Evolutionary conservation across 257 asterid genomes (phyloP).

Genomic region (Forsythia suspensa): DNA sequence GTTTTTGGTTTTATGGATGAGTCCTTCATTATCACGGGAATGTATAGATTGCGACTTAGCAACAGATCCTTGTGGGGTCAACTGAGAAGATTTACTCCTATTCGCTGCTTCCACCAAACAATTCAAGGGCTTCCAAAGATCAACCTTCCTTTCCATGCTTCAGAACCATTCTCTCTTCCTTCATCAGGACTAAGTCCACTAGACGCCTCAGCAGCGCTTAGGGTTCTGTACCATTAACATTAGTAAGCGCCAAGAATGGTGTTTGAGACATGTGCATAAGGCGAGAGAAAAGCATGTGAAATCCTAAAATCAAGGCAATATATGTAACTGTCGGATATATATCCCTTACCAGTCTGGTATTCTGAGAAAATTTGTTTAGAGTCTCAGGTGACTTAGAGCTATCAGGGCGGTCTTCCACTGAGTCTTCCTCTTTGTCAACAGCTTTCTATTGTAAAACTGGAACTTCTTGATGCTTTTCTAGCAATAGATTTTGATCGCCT

Average conservation of each 20-base stretch:
- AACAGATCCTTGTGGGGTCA: slow-evolving; percentile 53
- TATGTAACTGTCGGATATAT: slow-evolving; percentile 15
- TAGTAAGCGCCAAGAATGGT: slow-evolving; percentile 19
- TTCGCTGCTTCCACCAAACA: slow-evolving; percentile 97
- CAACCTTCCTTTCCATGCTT: slow-evolving; percentile 74
- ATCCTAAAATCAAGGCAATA: slow-evolving; percentile 2
- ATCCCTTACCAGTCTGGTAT: slow-evolving; percentile 61
- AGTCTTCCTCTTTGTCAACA: slow-evolving; percentile 65
- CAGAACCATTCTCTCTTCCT: slow-evolving; percentile 51
- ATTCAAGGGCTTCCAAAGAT: slow-evolving; percentile 92
- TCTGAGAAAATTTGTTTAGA: slow-evolving; percentile 56
- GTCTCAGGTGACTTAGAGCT: slow-evolving; percentile 84
- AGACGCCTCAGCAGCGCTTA: slow-evolving; percentile 61
- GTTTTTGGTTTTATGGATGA: slow-evolving; percentile 51
- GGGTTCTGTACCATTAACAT: slow-evolving; percentile 52
- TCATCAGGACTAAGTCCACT: slow-evolving; percentile 41
- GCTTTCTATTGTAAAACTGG: slow-evolving; percentile 82
- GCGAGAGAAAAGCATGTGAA: background rate
- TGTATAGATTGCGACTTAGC: slow-evolving; percentile 55
- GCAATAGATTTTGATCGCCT: slow-evolving; percentile 82
- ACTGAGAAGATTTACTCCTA: slow-evolving; percentile 78
- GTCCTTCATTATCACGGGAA: slow-evolving; percentile 57
- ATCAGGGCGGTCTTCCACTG: slow-evolving; percentile 63
- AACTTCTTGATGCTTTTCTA: slow-evolving; percentile 76
- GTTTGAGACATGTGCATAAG: slow-evolving; percentile 7